A percentile compares a stretch with the other conserved stretches of the same genome.
These are phyloP conservation scores for Hyphopichia burtonii DNA, from an alignment of 1,139 yeast genomes.

Conservation along the genomic window DNA sequence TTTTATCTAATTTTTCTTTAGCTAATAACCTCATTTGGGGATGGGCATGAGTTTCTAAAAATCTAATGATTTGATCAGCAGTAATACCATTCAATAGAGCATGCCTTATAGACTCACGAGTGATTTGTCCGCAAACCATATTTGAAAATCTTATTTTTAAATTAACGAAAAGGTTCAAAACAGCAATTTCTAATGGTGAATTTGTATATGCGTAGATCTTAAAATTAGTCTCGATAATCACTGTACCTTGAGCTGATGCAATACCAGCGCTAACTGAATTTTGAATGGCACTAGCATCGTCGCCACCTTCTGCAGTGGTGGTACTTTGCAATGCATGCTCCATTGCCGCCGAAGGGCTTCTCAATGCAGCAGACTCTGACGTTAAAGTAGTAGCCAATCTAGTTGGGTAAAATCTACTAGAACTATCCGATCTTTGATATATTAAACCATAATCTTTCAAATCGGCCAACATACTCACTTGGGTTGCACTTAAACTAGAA, in stretches of 20 bases:
- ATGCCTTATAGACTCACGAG: conserved; percentile 84
- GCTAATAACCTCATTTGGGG: conserved; percentile 82
- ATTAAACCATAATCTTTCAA: conserved; percentile 89
- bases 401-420: conserved; percentile 82
- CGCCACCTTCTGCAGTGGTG: conserved; percentile 19
- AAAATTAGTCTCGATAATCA: conserved; percentile 91
- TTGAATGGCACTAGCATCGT: conserved; percentile 2
- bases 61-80: conserved; percentile 89
- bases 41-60: conserved; percentile 90
- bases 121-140: conserved; percentile 90
- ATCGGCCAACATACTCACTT: conserved; percentile 83
- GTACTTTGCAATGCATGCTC: conserved; percentile 51
- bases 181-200: conserved; percentile 93
- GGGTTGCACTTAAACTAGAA: conserved; percentile 73
- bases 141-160: conserved; percentile 82
- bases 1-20: conserved; percentile 64
- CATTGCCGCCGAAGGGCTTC: conserved; percentile 69
- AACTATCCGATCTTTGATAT: conserved; percentile 64
- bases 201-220: conserved; percentile 91
- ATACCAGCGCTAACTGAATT: conserved; percentile 14
- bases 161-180: conserved; percentile 82
- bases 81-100: conserved; percentile 90
- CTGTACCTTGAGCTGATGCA: conserved; percentile 52
- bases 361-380: conserved; percentile 71
- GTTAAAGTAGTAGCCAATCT: conserved; percentile 88